These are phyloP conservation scores for Discostella pseudostelligera DNA, from an alignment of 108 stramenopile genomes.

Conservation along the genomic window DNA sequence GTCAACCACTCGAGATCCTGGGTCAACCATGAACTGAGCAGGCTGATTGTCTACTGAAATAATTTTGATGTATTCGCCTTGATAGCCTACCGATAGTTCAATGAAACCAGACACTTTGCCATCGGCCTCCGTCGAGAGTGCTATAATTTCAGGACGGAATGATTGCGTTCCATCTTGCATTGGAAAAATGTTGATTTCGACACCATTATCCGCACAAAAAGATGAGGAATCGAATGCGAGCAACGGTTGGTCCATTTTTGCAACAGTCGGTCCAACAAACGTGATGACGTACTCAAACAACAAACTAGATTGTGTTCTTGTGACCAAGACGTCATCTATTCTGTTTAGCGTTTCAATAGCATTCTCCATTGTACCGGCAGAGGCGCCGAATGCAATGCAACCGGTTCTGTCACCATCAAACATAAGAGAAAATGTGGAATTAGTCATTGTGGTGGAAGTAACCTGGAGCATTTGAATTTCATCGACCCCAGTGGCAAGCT, in stretches of 20 bases:
- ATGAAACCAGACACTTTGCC: conserved; percentile 33
- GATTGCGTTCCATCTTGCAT: conserved; percentile 12
- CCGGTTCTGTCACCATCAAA: conserved; percentile 58
- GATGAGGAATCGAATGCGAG: conserved; percentile 22
- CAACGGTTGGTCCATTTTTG: conserved; percentile 21
- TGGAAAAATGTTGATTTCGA: not conserved
- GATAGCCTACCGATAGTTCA: conserved; percentile 51
- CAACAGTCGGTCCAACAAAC: conserved; percentile 19
- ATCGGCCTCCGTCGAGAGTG: conserved; percentile 34
- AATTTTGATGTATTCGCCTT: conserved; percentile 36
- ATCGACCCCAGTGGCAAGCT: conserved; percentile 32
- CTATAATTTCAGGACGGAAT: conserved; percentile 39
- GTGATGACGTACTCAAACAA: conserved; percentile 16
- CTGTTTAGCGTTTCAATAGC: conserved; percentile 60
- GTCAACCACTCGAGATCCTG: conserved; percentile 34
- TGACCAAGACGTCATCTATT: conserved; percentile 48
- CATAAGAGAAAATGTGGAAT: conserved; percentile 53
- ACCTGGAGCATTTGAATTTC: conserved; percentile 29
- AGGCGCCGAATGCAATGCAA: conserved; percentile 48
- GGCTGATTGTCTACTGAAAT: conserved; percentile 30
- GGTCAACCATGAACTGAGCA: conserved; percentile 31
- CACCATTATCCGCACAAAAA: conserved; percentile 4
- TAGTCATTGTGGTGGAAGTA: conserved; percentile 6
- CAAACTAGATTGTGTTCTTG: conserved; percentile 8
- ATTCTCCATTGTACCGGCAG: conserved; percentile 37